These are phyloP conservation scores for Rhodotorula sp. DNA, from an alignment of 1,284 basidiomycete species.

Conservation along the genomic window DNA sequence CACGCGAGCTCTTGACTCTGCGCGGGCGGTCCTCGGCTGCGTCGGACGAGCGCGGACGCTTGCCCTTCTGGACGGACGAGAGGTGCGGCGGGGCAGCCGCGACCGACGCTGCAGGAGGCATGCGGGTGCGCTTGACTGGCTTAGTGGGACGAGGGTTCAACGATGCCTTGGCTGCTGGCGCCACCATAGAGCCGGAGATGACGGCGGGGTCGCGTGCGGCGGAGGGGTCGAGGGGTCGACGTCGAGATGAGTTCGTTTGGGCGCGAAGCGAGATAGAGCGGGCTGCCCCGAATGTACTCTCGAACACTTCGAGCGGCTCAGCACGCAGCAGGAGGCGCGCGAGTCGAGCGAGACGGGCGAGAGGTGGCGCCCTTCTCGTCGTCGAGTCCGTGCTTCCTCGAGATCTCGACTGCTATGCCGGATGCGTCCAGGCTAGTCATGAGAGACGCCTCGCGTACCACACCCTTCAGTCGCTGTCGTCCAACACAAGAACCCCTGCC, in stretches of 20 bases:
- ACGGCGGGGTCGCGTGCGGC: conserved; percentile 6
- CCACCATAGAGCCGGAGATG: conserved; percentile 5
- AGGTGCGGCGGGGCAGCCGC: conserved; percentile 4
- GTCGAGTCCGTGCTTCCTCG: background rate
- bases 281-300: background rate
- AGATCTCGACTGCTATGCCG: background rate
- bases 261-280: background rate
- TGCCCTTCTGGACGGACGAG: conserved; percentile 5
- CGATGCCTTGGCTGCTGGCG: background rate
- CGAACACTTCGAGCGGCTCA: background rate
- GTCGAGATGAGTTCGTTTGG: background rate
- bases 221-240: background rate
- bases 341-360: background rate
- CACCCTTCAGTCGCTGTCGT: background rate
- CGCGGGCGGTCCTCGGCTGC: conserved; percentile 14
- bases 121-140: conserved; percentile 5
- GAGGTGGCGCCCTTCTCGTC: background rate
- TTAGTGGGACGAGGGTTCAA: background rate
- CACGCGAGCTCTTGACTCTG: conserved; percentile 15
- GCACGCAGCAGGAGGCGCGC: background rate
- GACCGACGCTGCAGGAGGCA: conserved; percentile 3
- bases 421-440: background rate
- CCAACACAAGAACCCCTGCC: background rate
- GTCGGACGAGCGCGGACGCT: conserved; percentile 9
- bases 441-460: background rate